A percentile compares a stretch with the other conserved stretches of the same genome.
phyloP scores from a whole-genome alignment of 2,329 filamentous ascomycete genomes.

The Nigrospora sphaerica region DNA sequence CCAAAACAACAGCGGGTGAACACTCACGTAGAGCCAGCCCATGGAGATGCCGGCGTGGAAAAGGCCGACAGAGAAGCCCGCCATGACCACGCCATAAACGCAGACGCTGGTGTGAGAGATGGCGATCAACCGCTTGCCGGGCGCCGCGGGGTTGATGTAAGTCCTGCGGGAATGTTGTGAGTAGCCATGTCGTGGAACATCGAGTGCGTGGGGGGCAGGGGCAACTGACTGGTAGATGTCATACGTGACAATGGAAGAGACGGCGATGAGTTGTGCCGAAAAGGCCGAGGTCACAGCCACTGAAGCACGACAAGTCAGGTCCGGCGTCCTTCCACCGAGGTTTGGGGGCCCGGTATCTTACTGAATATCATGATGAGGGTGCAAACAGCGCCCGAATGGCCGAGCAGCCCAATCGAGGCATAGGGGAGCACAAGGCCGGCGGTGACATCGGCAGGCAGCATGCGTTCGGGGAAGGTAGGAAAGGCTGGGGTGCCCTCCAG shows the following conservation, averaged over 20 bases:
- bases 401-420: constrained; percentile 72
- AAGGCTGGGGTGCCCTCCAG: constrained; percentile 66
- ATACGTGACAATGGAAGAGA: constrained; percentile 80
- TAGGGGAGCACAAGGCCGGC: constrained; percentile 82
- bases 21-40: constrained; percentile 73
- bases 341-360: background rate
- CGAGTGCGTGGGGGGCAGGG: background rate
- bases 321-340: no score
- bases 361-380: constrained; percentile 74
- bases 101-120: constrained; percentile 70
- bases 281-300: constrained; percentile 79
- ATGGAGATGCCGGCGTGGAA: constrained; percentile 71
- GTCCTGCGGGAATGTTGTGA: constrained; percentile 36
- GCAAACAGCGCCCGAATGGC: constrained; percentile 69
- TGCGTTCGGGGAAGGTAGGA: constrained; percentile 63
- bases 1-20: no score
- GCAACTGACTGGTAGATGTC: constrained; percentile 56
- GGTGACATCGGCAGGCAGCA: constrained; percentile 64
- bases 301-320: background rate
- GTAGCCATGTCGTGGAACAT: background rate
- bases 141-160: constrained; percentile 73
- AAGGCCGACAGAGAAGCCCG: constrained; percentile 69
- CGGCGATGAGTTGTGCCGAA: constrained; percentile 75
- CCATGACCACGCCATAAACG: constrained; percentile 68
- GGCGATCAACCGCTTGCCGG: constrained; percentile 69